Conservation (phyloP, 2,329 filamentous ascomycete genomes). For the Stachybotrys chartarum region DNA sequence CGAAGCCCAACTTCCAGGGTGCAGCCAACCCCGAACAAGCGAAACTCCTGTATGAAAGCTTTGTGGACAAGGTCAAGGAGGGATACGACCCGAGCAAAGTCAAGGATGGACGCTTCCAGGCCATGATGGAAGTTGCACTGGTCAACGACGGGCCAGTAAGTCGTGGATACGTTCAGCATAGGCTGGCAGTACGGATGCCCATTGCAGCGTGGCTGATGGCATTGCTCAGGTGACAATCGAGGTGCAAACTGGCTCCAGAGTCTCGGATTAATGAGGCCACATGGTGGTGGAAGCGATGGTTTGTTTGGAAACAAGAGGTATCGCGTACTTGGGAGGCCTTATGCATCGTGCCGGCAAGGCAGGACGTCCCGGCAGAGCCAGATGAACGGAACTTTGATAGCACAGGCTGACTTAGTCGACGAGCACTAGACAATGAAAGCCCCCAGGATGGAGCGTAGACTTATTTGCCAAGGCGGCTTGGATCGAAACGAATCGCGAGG, state of each 20-base stretch:
- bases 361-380: not conserved
- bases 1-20: constrained; percentile 90
- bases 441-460: no score
- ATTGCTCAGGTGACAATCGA: constrained; percentile 14
- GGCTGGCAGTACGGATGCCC: not conserved
- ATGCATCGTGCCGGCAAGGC: not conserved
- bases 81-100: constrained; percentile 69
- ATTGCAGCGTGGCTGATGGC: not conserved
- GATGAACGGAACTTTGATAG: not conserved
- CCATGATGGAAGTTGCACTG: constrained; percentile 95
- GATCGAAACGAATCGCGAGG: no score
- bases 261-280: not conserved
- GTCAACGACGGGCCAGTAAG: constrained; percentile 75
- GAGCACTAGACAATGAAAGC: no score
- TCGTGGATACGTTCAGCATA: constrained; percentile 1
- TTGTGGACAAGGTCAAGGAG: constrained; percentile 68
- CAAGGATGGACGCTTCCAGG: constrained; percentile 94
- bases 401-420: no score
- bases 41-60: constrained; percentile 73
- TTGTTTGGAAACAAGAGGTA: not conserved
- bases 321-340: not conserved
- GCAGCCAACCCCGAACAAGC: constrained; percentile 75
- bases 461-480: no score
- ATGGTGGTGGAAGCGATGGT: no score
- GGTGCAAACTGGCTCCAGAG: constrained; percentile 6